phyloP scores from a whole-genome alignment of 495 filamentous ascomycete species.

The Bacidia rubella region DNA sequence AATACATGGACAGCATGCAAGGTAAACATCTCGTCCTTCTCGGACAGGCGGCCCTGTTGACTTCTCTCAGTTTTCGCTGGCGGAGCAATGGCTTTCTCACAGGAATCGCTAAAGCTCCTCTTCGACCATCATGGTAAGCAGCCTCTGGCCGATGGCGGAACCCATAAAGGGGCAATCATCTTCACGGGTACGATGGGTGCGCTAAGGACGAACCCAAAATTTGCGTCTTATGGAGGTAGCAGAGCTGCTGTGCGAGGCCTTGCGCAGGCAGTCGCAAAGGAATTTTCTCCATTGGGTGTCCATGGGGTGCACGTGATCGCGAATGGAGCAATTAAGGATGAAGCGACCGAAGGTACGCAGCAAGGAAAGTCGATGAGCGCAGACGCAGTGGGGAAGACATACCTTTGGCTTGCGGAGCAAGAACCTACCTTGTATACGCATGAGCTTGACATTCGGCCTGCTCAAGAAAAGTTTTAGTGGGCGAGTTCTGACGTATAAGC shows the following conservation, averaged over 20 bases:
- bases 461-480: conserved; percentile 31
- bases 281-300: conserved; percentile 32
- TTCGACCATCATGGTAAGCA: conserved; percentile 31
- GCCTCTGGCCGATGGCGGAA: conserved; percentile 23
- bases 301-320: conserved; percentile 37
- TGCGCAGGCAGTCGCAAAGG: conserved; percentile 32
- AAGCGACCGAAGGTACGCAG: conserved; percentile 27
- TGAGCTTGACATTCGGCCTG: conserved; percentile 33
- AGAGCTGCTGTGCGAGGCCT: conserved; percentile 29
- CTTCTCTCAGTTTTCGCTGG: conserved; percentile 24
- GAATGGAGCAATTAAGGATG: conserved; percentile 33
- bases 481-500: no score
- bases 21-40: neutral
- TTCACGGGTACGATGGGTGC: conserved; percentile 36
- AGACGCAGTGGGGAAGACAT: conserved; percentile 34
- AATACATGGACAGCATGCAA: conserved; percentile 28
- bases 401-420: conserved; percentile 32
- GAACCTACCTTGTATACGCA: conserved; percentile 28
- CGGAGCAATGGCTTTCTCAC: conserved; percentile 34
- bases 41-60: neutral
- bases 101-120: conserved; percentile 28
- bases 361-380: conserved; percentile 30
- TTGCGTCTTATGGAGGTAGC: conserved; percentile 32
- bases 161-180: conserved; percentile 36
- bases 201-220: conserved; percentile 30